Evolutionary conservation across 805 yeast species (phyloP), one percentile per base, ranked within the genome.

Genomic region (Zygosaccharomyces siamensis): DNA sequence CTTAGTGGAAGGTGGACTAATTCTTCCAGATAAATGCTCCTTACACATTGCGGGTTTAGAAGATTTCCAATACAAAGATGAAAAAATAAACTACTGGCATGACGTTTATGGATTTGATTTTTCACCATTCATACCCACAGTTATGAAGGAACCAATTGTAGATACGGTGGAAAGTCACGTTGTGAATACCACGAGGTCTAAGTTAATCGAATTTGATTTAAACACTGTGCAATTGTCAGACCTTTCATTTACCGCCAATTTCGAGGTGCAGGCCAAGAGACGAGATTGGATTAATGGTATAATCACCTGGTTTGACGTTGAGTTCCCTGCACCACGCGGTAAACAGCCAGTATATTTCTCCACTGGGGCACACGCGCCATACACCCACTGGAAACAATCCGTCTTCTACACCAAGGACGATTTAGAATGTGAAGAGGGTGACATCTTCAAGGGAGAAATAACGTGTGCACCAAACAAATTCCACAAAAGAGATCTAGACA

Each of bases 371-470:
- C 89, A 86, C 71, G 83, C 89, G 42, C 80, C 82, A 58, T 89
- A 90, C 75, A 93, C 99, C 12, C 99, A 93, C 73, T 93, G 99
- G 99, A 95, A 93, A 69, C 99, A 93, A 73, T 86, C 97, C 16
- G 95, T 93, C 1, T 89, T 95, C 71, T 95, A 93, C 69, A 76
- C 92, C 62, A 81, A 78, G 58, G 86, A 88, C 60, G 95, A 87
- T 26, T 70, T 92, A 55, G 86, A 82, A 61, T 71, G 86, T 53
- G 83, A 83, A 63, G 73, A 75, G 57, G 96, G 92, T 49, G 99
- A 93, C 61, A 62, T 67, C 36, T 74, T 95, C 56, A 76, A 77
- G 50, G 93, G 98, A 40, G 71, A 72, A 27, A 72, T 93, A 50
- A 79, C 84, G 8, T 83, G 87, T 54, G 76, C 82, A 62, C 98